Percentiles rank a stretch among this genome's conserved stretches.
Evolutionary conservation across 202 grass and related monocot genomes (phyloP).

Genomic region (Hordeum pubiflorum): DNA sequence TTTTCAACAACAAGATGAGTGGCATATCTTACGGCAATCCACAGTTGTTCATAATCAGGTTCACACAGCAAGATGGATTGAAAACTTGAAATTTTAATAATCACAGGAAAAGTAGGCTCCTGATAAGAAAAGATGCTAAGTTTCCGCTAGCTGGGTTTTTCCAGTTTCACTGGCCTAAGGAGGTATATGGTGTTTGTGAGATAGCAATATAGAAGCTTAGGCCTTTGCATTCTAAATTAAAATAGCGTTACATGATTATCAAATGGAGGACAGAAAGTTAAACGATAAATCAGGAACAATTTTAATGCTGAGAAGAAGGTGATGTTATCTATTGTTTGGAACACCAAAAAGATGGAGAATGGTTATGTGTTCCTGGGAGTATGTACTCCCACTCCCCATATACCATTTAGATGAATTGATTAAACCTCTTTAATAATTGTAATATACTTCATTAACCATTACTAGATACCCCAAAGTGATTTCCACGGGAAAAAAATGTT

Average conservation of each 20-base stretch:
- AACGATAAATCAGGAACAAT: slow-evolving; percentile 1
- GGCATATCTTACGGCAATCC: not conserved
- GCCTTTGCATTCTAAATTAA: not conserved
- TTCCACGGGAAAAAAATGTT: no score
- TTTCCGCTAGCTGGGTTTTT: not conserved
- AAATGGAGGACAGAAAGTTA: not conserved
- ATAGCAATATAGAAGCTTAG: slow-evolving; percentile 5
- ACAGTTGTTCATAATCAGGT: not conserved
- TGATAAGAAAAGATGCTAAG: not conserved
- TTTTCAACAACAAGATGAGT: not conserved
- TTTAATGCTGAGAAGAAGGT: not conserved
- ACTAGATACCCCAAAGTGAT: no score
- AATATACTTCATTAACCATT: no score
- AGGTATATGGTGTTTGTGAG: not conserved
- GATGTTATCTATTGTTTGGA: not conserved
- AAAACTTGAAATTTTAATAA: not conserved
- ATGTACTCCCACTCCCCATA: no score
- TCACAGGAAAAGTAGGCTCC: not conserved
- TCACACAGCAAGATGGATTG: not conserved
- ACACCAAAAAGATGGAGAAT: not conserved
- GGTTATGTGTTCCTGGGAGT: no score
- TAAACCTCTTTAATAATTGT: no score
- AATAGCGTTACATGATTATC: not conserved
- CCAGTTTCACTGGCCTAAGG: no score
- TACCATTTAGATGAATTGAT: no score